phyloP scores from a whole-genome alignment of 805 yeast genomes.

The Saturnispora besseyi region DNA sequence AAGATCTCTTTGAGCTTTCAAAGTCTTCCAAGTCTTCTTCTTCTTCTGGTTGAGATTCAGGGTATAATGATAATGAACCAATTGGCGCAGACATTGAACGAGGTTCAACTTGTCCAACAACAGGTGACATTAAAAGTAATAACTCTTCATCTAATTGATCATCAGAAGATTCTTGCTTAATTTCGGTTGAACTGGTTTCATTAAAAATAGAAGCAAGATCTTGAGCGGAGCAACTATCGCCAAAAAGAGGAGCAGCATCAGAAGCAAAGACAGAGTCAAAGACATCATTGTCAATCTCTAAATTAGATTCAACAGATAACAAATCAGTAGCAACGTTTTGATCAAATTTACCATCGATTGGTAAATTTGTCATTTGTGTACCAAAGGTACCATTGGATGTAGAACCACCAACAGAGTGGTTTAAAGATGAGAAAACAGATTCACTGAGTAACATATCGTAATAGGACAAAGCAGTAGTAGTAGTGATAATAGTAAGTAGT shows the following conservation, averaged over 20 bases:
- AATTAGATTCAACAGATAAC: slow-evolving; percentile 30
- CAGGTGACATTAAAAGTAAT: not conserved
- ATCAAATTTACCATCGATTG: not conserved
- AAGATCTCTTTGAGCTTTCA: slow-evolving; percentile 18
- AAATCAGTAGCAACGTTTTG: not conserved
- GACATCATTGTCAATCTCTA: slow-evolving; percentile 44
- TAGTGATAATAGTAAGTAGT: not conserved
- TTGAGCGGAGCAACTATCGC: not conserved
- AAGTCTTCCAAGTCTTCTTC: not conserved
- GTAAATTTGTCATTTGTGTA: not conserved
- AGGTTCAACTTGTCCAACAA: slow-evolving; percentile 1
- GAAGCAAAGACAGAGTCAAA: slow-evolving; percentile 40
- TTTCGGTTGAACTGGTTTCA: not conserved
- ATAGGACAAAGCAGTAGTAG: slow-evolving; percentile 5
- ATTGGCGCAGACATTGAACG: slow-evolving; percentile 11
- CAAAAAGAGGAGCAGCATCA: slow-evolving; percentile 57
- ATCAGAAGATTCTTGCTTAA: slow-evolving; percentile 5
- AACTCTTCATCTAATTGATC: slow-evolving; percentile 1
- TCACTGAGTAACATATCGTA: slow-evolving; percentile 6
- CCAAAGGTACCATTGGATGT: not conserved
- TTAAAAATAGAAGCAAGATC: slow-evolving; percentile 18
- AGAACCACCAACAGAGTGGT: not conserved
- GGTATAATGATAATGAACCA: slow-evolving; percentile 2
- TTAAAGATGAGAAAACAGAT: slow-evolving; percentile 3
- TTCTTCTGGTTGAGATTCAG: not conserved